Conservation (phyloP, 371 early-diverging fungal species). For the Lichtheimia ornata region DNA sequence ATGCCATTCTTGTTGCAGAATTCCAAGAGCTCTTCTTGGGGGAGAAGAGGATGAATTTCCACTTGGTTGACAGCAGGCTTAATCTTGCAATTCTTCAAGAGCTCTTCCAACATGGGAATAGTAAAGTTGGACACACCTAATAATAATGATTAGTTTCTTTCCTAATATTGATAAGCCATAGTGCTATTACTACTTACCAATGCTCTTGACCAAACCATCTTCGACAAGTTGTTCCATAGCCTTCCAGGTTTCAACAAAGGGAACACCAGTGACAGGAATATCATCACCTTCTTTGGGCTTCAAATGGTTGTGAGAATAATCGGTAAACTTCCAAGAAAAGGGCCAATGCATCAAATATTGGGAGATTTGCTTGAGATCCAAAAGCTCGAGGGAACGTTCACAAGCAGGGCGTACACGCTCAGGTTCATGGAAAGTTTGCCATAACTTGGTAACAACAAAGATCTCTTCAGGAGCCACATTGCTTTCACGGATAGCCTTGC, state of each 20-base stretch:
- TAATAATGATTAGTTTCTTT: background rate
- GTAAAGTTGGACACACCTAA: constrained; percentile 62
- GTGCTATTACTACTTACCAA: constrained; percentile 40
- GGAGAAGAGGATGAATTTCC: constrained; percentile 60
- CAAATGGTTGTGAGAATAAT: constrained; percentile 30
- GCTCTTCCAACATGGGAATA: constrained; percentile 66
- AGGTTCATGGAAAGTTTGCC: constrained; percentile 73
- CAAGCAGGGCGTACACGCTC: constrained; percentile 51
- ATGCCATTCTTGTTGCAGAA: constrained; percentile 43
- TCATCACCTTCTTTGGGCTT: constrained; percentile 23
- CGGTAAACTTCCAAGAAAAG: constrained; percentile 34
- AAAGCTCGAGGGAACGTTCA: constrained; percentile 64
- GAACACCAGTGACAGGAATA: constrained; percentile 40
- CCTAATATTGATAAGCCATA: too few species aligned
- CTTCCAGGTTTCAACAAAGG: constrained; percentile 70
- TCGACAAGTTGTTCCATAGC: constrained; percentile 73
- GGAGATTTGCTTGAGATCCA: constrained; percentile 86
- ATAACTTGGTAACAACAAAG: constrained; percentile 71
- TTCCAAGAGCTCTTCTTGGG: constrained; percentile 44
- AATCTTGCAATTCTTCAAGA: constrained; percentile 68
- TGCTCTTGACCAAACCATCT: constrained; percentile 59
- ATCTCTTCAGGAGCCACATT: constrained; percentile 62
- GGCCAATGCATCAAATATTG: constrained; percentile 79
- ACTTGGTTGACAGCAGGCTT: constrained; percentile 85
- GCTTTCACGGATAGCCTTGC: constrained; percentile 59